Conservation (phyloP, 1,284 basidiomycete genomes). For the Ceratobasidium sp. region DNA sequence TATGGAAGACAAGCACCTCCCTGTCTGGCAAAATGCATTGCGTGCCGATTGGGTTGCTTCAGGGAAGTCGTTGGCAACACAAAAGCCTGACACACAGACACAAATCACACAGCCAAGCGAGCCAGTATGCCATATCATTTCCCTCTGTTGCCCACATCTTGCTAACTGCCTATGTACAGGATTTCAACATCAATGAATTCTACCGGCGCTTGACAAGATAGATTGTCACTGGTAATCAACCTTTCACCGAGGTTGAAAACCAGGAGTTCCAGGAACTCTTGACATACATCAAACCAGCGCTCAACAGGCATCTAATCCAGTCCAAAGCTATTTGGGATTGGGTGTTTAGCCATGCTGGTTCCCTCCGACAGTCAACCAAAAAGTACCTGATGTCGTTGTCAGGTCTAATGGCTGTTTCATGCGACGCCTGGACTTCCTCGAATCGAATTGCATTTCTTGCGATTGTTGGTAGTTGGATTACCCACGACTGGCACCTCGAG, state of each 20-base stretch:
- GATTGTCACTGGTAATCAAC: slow-evolving; percentile 4
- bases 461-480: slow-evolving; percentile 38
- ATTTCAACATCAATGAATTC: not conserved
- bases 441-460: slow-evolving; percentile 43
- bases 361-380: not conserved
- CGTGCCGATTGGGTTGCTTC: not conserved
- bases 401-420: slow-evolving; percentile 40
- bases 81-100: too few relatives aligned
- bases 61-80: too few relatives aligned
- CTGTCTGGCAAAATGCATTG: not conserved
- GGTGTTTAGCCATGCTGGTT: not conserved
- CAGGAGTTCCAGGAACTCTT: not conserved
- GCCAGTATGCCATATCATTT: too few relatives aligned
- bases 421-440: slow-evolving; percentile 38
- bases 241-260: slow-evolving; percentile 26
- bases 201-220: not conserved
- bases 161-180: not conserved
- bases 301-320: not conserved
- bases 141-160: too few relatives aligned
- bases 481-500: slow-evolving; percentile 32
- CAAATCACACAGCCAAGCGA: too few relatives aligned
- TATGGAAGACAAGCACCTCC: not conserved
- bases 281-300: not conserved
- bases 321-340: not conserved
- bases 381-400: not conserved